These are phyloP conservation scores for Trichophyton benhamiae DNA, from an alignment of 2,329 filamentous ascomycete genomes.

Conservation along the genomic window DNA sequence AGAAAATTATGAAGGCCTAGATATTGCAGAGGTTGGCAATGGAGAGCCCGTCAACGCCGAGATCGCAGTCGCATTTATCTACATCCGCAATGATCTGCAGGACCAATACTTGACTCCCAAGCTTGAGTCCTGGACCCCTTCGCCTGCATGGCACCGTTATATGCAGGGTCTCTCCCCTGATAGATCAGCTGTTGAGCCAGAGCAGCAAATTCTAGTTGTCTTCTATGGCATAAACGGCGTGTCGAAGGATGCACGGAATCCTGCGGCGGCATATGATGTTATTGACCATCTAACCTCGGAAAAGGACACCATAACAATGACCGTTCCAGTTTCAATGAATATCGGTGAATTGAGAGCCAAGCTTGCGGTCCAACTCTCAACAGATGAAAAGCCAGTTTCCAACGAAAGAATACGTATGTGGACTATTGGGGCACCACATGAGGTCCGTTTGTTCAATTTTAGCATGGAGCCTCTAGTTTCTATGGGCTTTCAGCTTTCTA, in stretches of 20 bases:
- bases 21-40: constrained; percentile 26
- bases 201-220: not conserved
- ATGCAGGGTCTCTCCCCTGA: not conserved
- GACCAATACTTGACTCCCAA: constrained; percentile 30
- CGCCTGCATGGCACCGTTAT: not conserved
- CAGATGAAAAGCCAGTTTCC: constrained; percentile 15
- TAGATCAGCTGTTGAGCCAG: not conserved
- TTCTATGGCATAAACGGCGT: not conserved
- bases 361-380: constrained; percentile 23
- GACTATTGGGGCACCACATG: constrained; percentile 12
- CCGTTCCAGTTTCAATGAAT: constrained; percentile 23
- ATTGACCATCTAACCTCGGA: not conserved
- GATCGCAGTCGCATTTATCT: constrained; percentile 45
- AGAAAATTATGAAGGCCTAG: constrained; percentile 38
- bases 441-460: not conserved
- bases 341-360: constrained; percentile 28
- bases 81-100: constrained; percentile 41
- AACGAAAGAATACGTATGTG: constrained; percentile 30
- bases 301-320: constrained; percentile 7
- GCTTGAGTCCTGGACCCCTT: not conserved
- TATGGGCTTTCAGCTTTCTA: not conserved
- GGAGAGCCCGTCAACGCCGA: constrained; percentile 33
- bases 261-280: not conserved
- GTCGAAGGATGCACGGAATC: not conserved
- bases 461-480: not conserved